A percentile compares a stretch with the other conserved stretches of the same genome.
These are phyloP conservation scores for Tylopilus felleus DNA, from an alignment of 768 basidiomycete species.

Conservation along the genomic window DNA sequence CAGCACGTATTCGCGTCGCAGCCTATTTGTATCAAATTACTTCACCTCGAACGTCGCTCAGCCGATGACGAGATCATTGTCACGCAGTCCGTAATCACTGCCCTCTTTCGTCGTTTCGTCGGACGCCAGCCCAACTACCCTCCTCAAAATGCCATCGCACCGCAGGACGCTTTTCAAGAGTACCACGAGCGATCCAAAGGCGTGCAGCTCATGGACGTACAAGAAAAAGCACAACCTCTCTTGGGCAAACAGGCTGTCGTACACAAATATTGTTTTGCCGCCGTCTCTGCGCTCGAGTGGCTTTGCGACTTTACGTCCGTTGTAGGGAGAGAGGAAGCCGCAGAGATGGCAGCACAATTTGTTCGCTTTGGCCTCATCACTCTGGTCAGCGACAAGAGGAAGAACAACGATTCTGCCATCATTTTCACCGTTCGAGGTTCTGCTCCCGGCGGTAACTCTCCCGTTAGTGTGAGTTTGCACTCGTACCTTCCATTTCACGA, in stretches of 20 bases:
- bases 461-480: slow-evolving; percentile 56
- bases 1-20: slow-evolving; percentile 86
- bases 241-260: slow-evolving; percentile 41
- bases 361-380: slow-evolving; percentile 90
- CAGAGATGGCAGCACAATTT: slow-evolving; percentile 97
- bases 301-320: slow-evolving; percentile 96
- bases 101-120: slow-evolving; percentile 93
- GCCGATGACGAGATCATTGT: slow-evolving; percentile 97
- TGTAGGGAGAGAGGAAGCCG: slow-evolving; percentile 92
- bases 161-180: slow-evolving; percentile 60
- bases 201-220: slow-evolving; percentile 64
- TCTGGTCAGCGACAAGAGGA: slow-evolving; percentile 87
- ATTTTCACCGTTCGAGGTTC: slow-evolving; percentile 89
- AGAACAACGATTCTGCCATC: slow-evolving; percentile 88
- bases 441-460: slow-evolving; percentile 69
- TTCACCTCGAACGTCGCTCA: slow-evolving; percentile 91
- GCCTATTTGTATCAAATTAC: slow-evolving; percentile 95
- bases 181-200: slow-evolving; percentile 81
- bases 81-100: slow-evolving; percentile 88
- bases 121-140: slow-evolving; percentile 84
- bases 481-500: not conserved
- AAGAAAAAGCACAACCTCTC: slow-evolving; percentile 60
- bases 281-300: slow-evolving; percentile 91
- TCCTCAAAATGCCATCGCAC: slow-evolving; percentile 40
- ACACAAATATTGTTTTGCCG: slow-evolving; percentile 78